Base-by-base conservation (phyloP, 108 stramenopile species). In the Skeletonema potamos region DNA sequence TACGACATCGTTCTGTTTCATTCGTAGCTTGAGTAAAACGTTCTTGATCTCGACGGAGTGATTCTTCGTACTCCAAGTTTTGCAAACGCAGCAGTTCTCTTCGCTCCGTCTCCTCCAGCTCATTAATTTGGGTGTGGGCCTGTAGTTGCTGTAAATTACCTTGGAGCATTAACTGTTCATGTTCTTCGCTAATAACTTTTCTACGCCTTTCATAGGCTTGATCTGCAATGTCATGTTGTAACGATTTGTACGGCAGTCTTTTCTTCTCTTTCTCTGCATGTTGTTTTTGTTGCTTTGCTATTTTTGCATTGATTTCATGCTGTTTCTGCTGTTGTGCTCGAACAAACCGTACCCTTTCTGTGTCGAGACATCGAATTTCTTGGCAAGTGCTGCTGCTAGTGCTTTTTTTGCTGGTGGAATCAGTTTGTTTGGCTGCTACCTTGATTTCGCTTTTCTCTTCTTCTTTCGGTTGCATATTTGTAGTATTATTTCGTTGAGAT, bases 41-140 rank as follows among this genome's bases (percentile, higher is more conserved):
- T 33, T 77, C 44, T 66, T 60, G 41, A 60, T 77, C 76, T 27
- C 15, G 55, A 22, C 58, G 57, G 29, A 77, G 43, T 32, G 76
- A 77, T 33, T 70, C 64, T 27, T 59, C 54, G 32, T 77, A 77
- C 34, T 77, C 76, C 33, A 37, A n/a, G 51, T 77, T 54, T 60
- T 77, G 76, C 44, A 66, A 44, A 6, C 64, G 76, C 33, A 70
- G 37, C 33, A 77, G 37, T 70, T 41, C 57, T 6, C 29, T 59
- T 27, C 76, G 57, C 51, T 77, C 69, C 76, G 69, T 66, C 58
- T 77, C 76, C 2, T 60, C 57, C 30, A 59, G 4, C 46, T 77
- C 69, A 64, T 77, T 64, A 32, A 33, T n/a, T 26, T 33, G 59
- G 43, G 48, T 48, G 70, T 1, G 28, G 18, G 12, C 26, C 43